Evolutionary conservation across 345 rosid genomes (phyloP).

Genomic region (Boechera retrofracta): DNA sequence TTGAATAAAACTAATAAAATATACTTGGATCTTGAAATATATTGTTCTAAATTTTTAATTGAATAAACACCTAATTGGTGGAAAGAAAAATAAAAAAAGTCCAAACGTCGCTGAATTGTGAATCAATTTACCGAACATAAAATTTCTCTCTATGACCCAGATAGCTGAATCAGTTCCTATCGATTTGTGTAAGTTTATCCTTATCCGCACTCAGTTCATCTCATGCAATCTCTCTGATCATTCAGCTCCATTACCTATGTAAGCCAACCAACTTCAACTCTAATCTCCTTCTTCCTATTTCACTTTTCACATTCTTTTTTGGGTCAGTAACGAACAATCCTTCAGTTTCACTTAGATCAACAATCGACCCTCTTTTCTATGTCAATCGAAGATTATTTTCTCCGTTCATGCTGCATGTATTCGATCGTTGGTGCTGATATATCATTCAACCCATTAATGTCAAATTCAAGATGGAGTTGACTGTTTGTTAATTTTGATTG

Average conservation of each 20-base stretch:
- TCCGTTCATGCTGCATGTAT: background rate
- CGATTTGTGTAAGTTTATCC: background rate
- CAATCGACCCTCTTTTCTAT: background rate
- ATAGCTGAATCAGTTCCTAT: too few species aligned
- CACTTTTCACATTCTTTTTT: background rate
- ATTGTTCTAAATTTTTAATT: too few species aligned
- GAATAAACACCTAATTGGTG: too few species aligned
- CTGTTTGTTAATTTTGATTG: background rate
- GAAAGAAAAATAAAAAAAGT: too few species aligned
- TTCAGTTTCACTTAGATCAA: constrained; percentile 6
- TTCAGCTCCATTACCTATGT: constrained; percentile 13
- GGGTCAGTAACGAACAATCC: constrained; percentile 5
- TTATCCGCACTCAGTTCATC: background rate
- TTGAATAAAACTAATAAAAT: too few species aligned
- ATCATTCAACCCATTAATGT: background rate
- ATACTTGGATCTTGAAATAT: too few species aligned
- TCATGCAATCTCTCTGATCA: constrained; percentile 4
- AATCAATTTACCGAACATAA: too few species aligned
- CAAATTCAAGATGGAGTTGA: background rate
- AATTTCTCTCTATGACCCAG: too few species aligned
- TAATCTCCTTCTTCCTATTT: background rate
- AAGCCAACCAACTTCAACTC: constrained; percentile 32
- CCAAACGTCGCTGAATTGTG: too few species aligned
- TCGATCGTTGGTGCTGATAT: background rate
- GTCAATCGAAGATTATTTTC: background rate